These are phyloP conservation scores for Backusella tuberculispora DNA, from an alignment of 192 early-diverging fungal genomes.

Conservation along the genomic window DNA sequence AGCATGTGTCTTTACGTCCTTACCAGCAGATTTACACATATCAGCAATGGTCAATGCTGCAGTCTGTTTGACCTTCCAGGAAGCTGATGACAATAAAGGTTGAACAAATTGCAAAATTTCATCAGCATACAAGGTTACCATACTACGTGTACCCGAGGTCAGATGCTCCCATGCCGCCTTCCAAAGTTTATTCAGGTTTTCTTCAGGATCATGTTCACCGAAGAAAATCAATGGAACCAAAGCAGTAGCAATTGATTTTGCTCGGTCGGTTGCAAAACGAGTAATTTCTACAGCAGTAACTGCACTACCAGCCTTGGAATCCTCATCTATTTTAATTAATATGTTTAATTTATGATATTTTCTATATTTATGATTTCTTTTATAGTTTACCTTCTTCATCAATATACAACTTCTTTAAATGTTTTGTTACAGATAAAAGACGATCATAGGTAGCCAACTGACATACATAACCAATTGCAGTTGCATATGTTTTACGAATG, in stretches of 20 bases:
- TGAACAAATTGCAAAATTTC: slow-evolving; percentile 66
- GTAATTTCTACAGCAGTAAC: slow-evolving; percentile 71
- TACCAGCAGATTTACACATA: slow-evolving; percentile 56
- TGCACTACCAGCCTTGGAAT: slow-evolving; percentile 68
- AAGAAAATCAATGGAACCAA: slow-evolving; percentile 75
- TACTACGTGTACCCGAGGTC: slow-evolving; percentile 63
- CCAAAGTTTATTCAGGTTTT: slow-evolving; percentile 65
- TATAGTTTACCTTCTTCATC: slow-evolving; percentile 51
- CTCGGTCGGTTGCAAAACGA: slow-evolving; percentile 61
- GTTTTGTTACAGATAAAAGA: slow-evolving; percentile 65
- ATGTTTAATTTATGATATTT: neutral
- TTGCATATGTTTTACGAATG: slow-evolving; percentile 84
- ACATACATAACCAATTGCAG: slow-evolving; percentile 81
- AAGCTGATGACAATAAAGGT: slow-evolving; percentile 60
- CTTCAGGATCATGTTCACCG: slow-evolving; percentile 66
- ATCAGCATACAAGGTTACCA: slow-evolving; percentile 63
- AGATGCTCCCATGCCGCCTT: slow-evolving; percentile 77
- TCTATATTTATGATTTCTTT: neutral
- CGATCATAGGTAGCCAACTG: slow-evolving; percentile 60
- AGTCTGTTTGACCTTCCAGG: slow-evolving; percentile 81
- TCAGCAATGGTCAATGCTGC: slow-evolving; percentile 68
- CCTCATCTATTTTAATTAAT: slow-evolving; percentile 57
- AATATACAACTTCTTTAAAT: slow-evolving; percentile 77
- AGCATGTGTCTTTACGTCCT: slow-evolving; percentile 50
- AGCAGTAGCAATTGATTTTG: slow-evolving; percentile 54